A percentile compares a stretch with the other conserved stretches of the same genome.
These are phyloP conservation scores for Candida patagonica DNA, from an alignment of 805 yeast genomes.

Conservation along the genomic window DNA sequence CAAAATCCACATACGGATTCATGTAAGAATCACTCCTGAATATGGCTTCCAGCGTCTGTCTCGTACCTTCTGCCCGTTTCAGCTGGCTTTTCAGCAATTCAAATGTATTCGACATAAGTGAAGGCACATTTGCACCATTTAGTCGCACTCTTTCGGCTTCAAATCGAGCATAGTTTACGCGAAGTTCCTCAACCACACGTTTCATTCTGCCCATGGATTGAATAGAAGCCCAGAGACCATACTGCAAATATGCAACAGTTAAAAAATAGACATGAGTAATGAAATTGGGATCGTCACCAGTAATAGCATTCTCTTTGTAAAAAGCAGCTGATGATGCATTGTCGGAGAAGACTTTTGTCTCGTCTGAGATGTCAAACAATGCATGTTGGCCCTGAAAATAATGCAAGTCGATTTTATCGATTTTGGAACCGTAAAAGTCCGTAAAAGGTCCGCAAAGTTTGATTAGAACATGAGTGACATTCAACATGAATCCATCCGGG, in stretches of 20 bases:
- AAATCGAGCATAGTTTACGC: slow-evolving; percentile 41
- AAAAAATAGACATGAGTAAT: slow-evolving; percentile 86
- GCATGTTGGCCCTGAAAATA: slow-evolving; percentile 44
- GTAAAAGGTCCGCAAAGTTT: slow-evolving; percentile 78
- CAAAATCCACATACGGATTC: slow-evolving; percentile 62
- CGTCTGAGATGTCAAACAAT: slow-evolving; percentile 62
- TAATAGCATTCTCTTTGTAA: slow-evolving; percentile 29
- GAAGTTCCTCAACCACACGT: slow-evolving; percentile 38
- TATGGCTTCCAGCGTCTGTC: slow-evolving; percentile 54
- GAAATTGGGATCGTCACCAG: slow-evolving; percentile 43
- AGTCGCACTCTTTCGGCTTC: slow-evolving; percentile 31
- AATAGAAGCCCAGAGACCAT: slow-evolving; percentile 77
- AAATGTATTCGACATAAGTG: slow-evolving; percentile 16
- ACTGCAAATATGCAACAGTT: slow-evolving; percentile 70
- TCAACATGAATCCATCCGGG: slow-evolving; percentile 74
- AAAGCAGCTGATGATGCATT: slow-evolving; percentile 59
- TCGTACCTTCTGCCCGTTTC: slow-evolving; percentile 33
- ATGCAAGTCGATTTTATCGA: slow-evolving; percentile 67
- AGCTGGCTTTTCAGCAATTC: slow-evolving; percentile 40
- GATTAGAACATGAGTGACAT: slow-evolving; percentile 57
- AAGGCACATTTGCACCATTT: slow-evolving; percentile 10
- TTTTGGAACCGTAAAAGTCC: slow-evolving; percentile 52
- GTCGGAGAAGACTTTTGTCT: slow-evolving; percentile 75
- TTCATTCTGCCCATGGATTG: slow-evolving; percentile 47
- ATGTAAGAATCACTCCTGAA: slow-evolving; percentile 50